A percentile compares a stretch with the other conserved stretches of the same genome.
phyloP scores from a whole-genome alignment of 176 grass and related monocot genomes.

The Musa itinerans region DNA sequence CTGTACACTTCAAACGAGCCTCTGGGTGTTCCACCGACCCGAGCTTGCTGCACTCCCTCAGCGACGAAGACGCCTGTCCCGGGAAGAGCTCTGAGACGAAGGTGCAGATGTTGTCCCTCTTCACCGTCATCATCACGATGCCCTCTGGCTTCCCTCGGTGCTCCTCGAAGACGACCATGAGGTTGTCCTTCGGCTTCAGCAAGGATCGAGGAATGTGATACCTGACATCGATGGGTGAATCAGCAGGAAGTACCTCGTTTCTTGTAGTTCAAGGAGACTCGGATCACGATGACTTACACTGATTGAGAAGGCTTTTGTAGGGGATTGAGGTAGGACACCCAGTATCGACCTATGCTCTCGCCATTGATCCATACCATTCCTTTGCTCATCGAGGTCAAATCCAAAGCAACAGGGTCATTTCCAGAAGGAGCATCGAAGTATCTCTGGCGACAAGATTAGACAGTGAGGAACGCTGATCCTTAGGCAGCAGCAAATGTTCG shows the following conservation, averaged over 20 bases:
- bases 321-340: slow-evolving; percentile 56
- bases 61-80: slow-evolving; percentile 43
- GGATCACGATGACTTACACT: slow-evolving; percentile 20
- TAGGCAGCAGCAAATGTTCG: too few relatives aligned
- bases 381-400: slow-evolving; percentile 66
- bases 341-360: slow-evolving; percentile 59
- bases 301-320: slow-evolving; percentile 68
- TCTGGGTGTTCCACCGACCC: slow-evolving; percentile 14
- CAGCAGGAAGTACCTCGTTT: too few relatives aligned
- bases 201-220: slow-evolving; percentile 54
- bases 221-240: slow-evolving; percentile 3
- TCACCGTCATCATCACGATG: slow-evolving; percentile 69
- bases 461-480: too few relatives aligned
- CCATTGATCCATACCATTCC: slow-evolving; percentile 61
- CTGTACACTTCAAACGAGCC: slow-evolving; percentile 35
- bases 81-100: slow-evolving; percentile 62
- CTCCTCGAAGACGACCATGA: slow-evolving; percentile 71
- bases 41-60: slow-evolving; percentile 39
- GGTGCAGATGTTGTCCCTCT: slow-evolving; percentile 86
- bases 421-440: slow-evolving; percentile 56
- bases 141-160: slow-evolving; percentile 43
- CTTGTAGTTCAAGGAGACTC: too few relatives aligned
- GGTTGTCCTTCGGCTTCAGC: slow-evolving; percentile 45
- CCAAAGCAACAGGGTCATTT: slow-evolving; percentile 46
- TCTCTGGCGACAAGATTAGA: background rate